Evolutionary conservation across 2,329 filamentous ascomycete genomes (phyloP).

Genomic region (Truncatella angustata): DNA sequence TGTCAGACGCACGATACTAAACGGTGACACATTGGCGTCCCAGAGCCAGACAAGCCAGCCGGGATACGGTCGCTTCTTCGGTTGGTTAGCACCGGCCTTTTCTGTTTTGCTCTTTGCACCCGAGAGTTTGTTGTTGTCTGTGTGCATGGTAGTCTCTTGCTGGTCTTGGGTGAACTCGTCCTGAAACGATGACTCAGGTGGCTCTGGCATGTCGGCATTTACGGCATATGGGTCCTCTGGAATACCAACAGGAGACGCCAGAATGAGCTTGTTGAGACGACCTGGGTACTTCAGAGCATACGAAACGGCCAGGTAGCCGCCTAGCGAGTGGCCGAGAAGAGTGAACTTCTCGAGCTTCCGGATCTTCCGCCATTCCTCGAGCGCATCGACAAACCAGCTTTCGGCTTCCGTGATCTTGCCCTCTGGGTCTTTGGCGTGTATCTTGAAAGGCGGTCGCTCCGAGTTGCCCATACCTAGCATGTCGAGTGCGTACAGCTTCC

Average conservation of each 20-base stretch:
- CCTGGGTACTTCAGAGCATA: slow-evolving; percentile 97
- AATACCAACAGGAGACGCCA: slow-evolving; percentile 91
- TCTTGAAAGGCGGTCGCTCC: slow-evolving; percentile 76
- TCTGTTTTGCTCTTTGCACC: slow-evolving; percentile 33
- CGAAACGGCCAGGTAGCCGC: slow-evolving; percentile 90
- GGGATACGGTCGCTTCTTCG: slow-evolving; percentile 59
- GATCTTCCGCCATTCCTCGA: slow-evolving; percentile 92
- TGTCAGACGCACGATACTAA: slow-evolving; percentile 82
- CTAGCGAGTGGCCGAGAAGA: slow-evolving; percentile 86
- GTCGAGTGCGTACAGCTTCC: slow-evolving; percentile 92
- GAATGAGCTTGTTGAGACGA: slow-evolving; percentile 89
- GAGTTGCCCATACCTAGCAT: slow-evolving; percentile 94
- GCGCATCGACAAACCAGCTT: slow-evolving; percentile 90
- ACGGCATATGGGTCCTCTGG: slow-evolving; percentile 93
- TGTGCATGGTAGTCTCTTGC: slow-evolving; percentile 32
- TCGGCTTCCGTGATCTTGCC: slow-evolving; percentile 86
- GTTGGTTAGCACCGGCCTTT: slow-evolving; percentile 28
- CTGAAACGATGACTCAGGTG: slow-evolving; percentile 67
- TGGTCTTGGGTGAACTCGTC: slow-evolving; percentile 82
- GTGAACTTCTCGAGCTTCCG: slow-evolving; percentile 92
- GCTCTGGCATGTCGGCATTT: slow-evolving; percentile 75
- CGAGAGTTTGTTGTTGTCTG: slow-evolving; percentile 33
- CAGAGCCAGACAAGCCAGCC: slow-evolving; percentile 91
- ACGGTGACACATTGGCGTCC: slow-evolving; percentile 96
- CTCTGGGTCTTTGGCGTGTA: slow-evolving; percentile 77